These are phyloP conservation scores for Tulasnella sp. DNA, from an alignment of 768 basidiomycete species.

Conservation along the genomic window DNA sequence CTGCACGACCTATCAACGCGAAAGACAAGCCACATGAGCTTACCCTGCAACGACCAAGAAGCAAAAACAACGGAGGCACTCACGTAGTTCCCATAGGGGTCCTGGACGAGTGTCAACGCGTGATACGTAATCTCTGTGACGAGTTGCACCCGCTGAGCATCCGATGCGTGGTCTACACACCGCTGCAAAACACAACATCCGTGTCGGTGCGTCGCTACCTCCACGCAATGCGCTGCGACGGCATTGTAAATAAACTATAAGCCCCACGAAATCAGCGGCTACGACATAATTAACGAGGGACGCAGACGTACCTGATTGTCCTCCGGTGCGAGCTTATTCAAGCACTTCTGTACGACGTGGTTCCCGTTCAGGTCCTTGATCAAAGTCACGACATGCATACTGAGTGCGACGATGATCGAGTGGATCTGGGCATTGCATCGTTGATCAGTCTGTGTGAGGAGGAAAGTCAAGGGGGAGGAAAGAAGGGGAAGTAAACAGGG, in stretches of 20 bases:
- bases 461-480: not conserved
- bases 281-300: not conserved
- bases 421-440: constrained; percentile 86
- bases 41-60: not conserved
- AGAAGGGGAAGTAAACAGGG: too few species aligned
- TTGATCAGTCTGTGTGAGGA: constrained; percentile 50
- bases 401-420: constrained; percentile 90
- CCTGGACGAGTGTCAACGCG: constrained; percentile 92
- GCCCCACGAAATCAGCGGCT: not conserved
- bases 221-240: constrained; percentile 95
- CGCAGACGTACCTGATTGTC: constrained; percentile 71
- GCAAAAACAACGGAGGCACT: constrained; percentile 28
- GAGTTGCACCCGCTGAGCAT: constrained; percentile 86
- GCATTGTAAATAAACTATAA: constrained; percentile 95
- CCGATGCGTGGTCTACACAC: constrained; percentile 96
- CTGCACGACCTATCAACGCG: constrained; percentile 62
- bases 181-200: constrained; percentile 98
- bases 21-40: not conserved
- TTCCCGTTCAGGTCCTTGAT: constrained; percentile 99
- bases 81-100: constrained; percentile 89
- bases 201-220: constrained; percentile 95
- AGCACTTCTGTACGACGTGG: constrained; percentile 97
- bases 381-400: constrained; percentile 93
- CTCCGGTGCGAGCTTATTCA: constrained; percentile 95
- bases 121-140: constrained; percentile 99